These are phyloP conservation scores for Diplocarpon mali DNA, from an alignment of 2,329 filamentous ascomycete species.

Conservation along the genomic window DNA sequence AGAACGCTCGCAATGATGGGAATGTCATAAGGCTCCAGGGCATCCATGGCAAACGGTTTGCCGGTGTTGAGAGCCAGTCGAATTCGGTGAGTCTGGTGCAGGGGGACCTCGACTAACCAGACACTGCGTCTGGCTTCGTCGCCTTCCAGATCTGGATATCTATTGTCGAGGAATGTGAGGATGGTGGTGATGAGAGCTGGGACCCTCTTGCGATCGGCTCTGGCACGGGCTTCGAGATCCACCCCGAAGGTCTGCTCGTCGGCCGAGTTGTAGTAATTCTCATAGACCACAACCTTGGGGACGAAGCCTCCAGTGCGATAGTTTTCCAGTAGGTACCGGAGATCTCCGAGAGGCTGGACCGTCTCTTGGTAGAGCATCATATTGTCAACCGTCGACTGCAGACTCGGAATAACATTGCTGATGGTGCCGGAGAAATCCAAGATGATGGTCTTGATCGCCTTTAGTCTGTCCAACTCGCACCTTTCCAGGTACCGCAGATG, in stretches of 20 bases:
- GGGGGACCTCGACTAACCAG: constrained; percentile 87
- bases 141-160: constrained; percentile 94
- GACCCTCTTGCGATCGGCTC: constrained; percentile 90
- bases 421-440: constrained; percentile 95
- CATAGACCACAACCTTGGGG: constrained; percentile 83
- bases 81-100: constrained; percentile 74
- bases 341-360: constrained; percentile 81
- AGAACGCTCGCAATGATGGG: constrained; percentile 86
- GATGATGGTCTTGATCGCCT: constrained; percentile 96
- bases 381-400: constrained; percentile 92
- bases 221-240: constrained; percentile 87
- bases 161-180: constrained; percentile 87
- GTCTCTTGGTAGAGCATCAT: constrained; percentile 99
- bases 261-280: constrained; percentile 98
- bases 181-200: constrained; percentile 87
- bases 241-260: constrained; percentile 97
- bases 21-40: constrained; percentile 81
- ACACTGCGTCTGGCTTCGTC: constrained; percentile 87
- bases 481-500: constrained; percentile 95
- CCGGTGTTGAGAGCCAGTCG: constrained; percentile 78
- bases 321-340: constrained; percentile 90
- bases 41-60: constrained; percentile 62
- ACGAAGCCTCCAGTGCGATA: constrained; percentile 91
- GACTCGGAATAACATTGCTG: constrained; percentile 91
- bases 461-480: constrained; percentile 89